Evolutionary conservation across 1,284 basidiomycete species (phyloP), one percentile per base, ranked within the genome.

Genomic region (Sphaerobolus stellatus): DNA sequence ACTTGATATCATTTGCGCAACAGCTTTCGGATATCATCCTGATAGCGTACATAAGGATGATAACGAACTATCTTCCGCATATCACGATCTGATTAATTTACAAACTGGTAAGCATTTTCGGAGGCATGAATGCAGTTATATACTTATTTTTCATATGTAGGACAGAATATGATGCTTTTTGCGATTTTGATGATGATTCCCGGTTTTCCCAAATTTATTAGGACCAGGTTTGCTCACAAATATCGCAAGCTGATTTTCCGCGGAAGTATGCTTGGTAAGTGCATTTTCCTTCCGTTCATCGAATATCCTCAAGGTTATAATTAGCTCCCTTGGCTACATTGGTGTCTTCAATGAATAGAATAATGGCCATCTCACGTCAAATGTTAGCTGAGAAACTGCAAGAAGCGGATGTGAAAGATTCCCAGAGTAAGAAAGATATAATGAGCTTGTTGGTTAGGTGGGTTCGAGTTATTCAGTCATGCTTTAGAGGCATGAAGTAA

Each of bases 1-100:
- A 0, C 69, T 80, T 2, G 77, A 79, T 56, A 77, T 80, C 52
- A 78, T 80, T 31, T 78, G 76, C 62, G 68, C 71, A 14, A 75
- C 77, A 5, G 77, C 77, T 0, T 78, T 80, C 56, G 76, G 76
- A 14, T 80, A 80, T 58, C 64, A 69, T 46, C 60, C 76, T 8
- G 73, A 79, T 56, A 74, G 74, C 3, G 64, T 80, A n/a, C 71
- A 71, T 52, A 68, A 78, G 51, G 75, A 76, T 3, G 64, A 75
- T 53, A 77, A 79, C 53, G 75, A 76, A 52, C 67, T 80, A 5
- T 73, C 77, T 5, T 68, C 70, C 25, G 77, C 77, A 3, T 80
- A 78, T 56, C 75, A 78, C 47, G 62, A 67, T 1, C 62, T 80
- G 1, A 60, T 78, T 20, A 68, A 64, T 24, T 61, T 76, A 4